Percentiles rank a stretch among this genome's conserved stretches.
Conservation (phyloP, 2,329 filamentous ascomycete genomes). For the Karstenula rhodostoma region DNA sequence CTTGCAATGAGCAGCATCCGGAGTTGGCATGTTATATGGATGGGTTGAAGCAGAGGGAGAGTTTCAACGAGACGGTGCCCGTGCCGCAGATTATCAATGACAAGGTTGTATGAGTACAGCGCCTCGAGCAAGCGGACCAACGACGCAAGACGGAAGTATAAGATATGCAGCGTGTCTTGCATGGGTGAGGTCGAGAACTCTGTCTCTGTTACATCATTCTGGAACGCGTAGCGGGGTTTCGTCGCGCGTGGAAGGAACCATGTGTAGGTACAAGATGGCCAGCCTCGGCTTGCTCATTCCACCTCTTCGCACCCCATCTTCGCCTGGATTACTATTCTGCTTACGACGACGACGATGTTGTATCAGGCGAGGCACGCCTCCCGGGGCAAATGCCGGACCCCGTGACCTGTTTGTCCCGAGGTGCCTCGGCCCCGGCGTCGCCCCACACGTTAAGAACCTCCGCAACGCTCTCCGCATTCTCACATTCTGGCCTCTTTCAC, state of each 20-base stretch:
- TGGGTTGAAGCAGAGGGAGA: background rate
- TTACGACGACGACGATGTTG: background rate
- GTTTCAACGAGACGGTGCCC: background rate
- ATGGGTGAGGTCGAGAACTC: no score
- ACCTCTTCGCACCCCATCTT: background rate
- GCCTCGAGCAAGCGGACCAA: no score
- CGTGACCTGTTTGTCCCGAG: slow-evolving; percentile 11
- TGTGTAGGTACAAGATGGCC: background rate
- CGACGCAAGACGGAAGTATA: no score
- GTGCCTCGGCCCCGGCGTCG: slow-evolving; percentile 11
- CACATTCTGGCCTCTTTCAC: slow-evolving; percentile 8
- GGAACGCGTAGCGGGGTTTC: no score
- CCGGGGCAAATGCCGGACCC: slow-evolving; percentile 12
- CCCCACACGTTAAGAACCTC: slow-evolving; percentile 15
- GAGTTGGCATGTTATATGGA: background rate
- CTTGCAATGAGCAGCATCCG: background rate
- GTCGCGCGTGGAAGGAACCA: no score
- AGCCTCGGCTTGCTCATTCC: background rate
- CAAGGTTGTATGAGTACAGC: background rate
- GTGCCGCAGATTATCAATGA: background rate
- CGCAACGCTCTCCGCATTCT: slow-evolving; percentile 10
- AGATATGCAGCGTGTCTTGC: no score
- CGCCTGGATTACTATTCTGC: slow-evolving; percentile 1
- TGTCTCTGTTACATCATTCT: no score
- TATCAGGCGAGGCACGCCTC: background rate